Evolutionary conservation across 768 basidiomycete species (phyloP).

Genomic region (Leccinum longicurvipes): DNA sequence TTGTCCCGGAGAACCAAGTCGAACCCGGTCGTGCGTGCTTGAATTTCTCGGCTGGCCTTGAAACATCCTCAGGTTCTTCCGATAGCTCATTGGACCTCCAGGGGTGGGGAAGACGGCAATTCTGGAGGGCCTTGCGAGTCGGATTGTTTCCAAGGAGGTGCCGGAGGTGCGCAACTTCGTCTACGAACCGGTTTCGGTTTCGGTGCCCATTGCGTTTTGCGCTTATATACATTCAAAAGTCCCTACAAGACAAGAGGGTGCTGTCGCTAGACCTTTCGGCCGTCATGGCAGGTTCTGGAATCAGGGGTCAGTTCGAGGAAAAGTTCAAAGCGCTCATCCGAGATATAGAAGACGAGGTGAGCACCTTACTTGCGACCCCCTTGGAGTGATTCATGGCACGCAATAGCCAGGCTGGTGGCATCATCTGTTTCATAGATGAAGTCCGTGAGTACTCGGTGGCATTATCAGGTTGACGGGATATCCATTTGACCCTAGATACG

Average conservation of each 20-base stretch:
- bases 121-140: slow-evolving; percentile 81
- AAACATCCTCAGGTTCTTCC: not conserved
- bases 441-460: slow-evolving; percentile 61
- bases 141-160: slow-evolving; percentile 86
- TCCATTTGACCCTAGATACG: slow-evolving; percentile 44
- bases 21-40: slow-evolving; percentile 71
- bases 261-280: slow-evolving; percentile 81
- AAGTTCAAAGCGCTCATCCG: slow-evolving; percentile 88
- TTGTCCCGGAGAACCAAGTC: slow-evolving; percentile 87
- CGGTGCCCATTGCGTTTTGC: not conserved
- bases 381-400: slow-evolving; percentile 17
- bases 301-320: slow-evolving; percentile 90
- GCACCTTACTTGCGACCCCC: slow-evolving; percentile 26
- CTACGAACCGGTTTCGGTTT: not conserved
- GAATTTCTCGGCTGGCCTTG: not conserved
- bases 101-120: slow-evolving; percentile 95
- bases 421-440: slow-evolving; percentile 95
- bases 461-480: not conserved
- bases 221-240: slow-evolving; percentile 41
- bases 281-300: slow-evolving; percentile 86
- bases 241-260: slow-evolving; percentile 83
- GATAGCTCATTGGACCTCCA: slow-evolving; percentile 75
- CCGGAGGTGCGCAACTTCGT: slow-evolving; percentile 62
- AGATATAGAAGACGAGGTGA: slow-evolving; percentile 83
- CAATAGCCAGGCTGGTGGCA: slow-evolving; percentile 54